Percentiles rank a stretch among this genome's conserved stretches.
Evolutionary conservation across 345 rosid species (phyloP).

Genomic region (Gossypium mustelinum): DNA sequence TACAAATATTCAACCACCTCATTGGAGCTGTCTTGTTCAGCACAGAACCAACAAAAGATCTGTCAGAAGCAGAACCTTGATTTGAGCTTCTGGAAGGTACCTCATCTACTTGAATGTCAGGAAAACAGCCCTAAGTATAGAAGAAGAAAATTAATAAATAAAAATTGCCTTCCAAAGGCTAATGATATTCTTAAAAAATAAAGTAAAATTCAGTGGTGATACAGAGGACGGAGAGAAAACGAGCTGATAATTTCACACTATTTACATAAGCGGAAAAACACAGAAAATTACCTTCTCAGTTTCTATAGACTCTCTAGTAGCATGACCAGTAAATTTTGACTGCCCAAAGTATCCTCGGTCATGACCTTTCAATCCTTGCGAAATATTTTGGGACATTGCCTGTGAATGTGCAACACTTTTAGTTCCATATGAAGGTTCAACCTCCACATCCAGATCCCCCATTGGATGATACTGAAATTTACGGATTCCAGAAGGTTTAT

Average conservation of each 20-base stretch:
- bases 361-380: conserved; percentile 31
- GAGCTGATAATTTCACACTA: not conserved
- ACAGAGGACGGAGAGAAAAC: not conserved
- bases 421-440: conserved; percentile 32
- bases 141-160: not conserved
- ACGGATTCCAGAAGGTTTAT: conserved; percentile 46
- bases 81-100: conserved; percentile 32
- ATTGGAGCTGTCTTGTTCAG: conserved; percentile 40
- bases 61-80: conserved; percentile 40
- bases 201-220: not conserved
- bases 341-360: conserved; percentile 33
- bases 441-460: conserved; percentile 69
- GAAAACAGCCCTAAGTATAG: conserved; percentile 31
- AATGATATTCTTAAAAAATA: not conserved
- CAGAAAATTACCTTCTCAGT: conserved; percentile 45
- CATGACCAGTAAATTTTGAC: conserved; percentile 39
- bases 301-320: conserved; percentile 32
- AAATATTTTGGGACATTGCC: conserved; percentile 27
- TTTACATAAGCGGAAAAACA: not conserved
- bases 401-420: conserved; percentile 33
- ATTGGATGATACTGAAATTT: conserved; percentile 93
- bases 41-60: conserved; percentile 34
- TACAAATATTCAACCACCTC: conserved; percentile 42
- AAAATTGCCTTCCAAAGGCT: conserved; percentile 3
- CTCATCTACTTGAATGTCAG: conserved; percentile 42